These are phyloP conservation scores for Oryza coarctata DNA, from an alignment of 176 grass and related monocot species.

Conservation along the genomic window DNA sequence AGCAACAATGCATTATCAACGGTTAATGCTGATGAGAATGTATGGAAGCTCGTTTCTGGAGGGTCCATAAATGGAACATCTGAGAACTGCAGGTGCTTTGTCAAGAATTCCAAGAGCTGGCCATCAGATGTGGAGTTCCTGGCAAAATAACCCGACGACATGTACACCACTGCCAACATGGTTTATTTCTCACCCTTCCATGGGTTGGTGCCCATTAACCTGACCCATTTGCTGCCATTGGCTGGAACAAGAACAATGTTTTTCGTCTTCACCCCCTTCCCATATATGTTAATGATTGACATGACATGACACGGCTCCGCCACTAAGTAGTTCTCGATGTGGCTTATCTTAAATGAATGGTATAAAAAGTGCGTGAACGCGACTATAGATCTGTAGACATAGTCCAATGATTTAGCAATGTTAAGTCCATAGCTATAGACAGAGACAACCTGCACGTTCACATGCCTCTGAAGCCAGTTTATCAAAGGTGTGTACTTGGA, in stretches of 20 bases:
- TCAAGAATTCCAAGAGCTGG: too few relatives aligned
- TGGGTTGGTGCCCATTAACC: too few relatives aligned
- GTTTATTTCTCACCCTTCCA: too few relatives aligned
- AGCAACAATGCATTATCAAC: too few relatives aligned
- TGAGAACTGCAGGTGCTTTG: too few relatives aligned
- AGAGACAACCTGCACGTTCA: slow-evolving; percentile 41
- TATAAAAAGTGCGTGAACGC: slow-evolving; percentile 59
- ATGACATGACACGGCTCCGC: slow-evolving; percentile 14
- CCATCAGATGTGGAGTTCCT: too few relatives aligned
- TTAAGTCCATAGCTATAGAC: slow-evolving; percentile 38
- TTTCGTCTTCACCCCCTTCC: slow-evolving; percentile 13
- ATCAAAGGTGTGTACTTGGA: neutral
- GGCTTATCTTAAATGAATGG: slow-evolving; percentile 30
- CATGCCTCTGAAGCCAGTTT: slow-evolving; percentile 44
- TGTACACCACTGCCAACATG: too few relatives aligned
- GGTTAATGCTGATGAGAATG: too few relatives aligned
- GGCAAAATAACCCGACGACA: too few relatives aligned
- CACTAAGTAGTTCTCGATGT: neutral
- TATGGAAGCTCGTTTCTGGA: too few relatives aligned
- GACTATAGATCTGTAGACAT: slow-evolving; percentile 31
- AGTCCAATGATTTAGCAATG: neutral
- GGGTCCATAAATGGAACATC: too few relatives aligned
- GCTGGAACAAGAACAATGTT: neutral
- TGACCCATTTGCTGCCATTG: too few relatives aligned
- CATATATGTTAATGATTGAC: slow-evolving; percentile 55